These are phyloP conservation scores for Flaveria robusta DNA, from an alignment of 129 eudicot species.

Conservation along the genomic window DNA sequence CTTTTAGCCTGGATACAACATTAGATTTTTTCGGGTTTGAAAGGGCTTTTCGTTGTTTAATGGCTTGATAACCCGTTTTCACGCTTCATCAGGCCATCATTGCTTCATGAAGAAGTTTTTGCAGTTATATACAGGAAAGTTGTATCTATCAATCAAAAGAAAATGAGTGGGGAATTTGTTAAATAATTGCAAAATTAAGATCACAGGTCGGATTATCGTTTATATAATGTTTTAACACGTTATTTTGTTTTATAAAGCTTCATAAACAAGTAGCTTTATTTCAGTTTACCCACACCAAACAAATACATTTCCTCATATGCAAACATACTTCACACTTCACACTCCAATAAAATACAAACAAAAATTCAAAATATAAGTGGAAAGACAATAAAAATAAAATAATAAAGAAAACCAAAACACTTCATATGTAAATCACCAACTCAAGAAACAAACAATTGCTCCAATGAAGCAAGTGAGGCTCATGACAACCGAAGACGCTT, in stretches of 20 bases:
- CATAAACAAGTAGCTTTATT: not conserved
- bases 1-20: slow-evolving; percentile 38
- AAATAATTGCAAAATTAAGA: slow-evolving; percentile 5
- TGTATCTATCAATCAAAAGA: slow-evolving; percentile 18
- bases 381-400: not conserved
- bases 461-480: slow-evolving; percentile 43
- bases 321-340: slow-evolving; percentile 25
- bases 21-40: not conserved
- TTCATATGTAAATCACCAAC: slow-evolving; percentile 24
- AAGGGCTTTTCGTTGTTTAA: slow-evolving; percentile 1
- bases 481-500: slow-evolving; percentile 40
- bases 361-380: not conserved
- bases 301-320: slow-evolving; percentile 19
- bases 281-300: slow-evolving; percentile 18
- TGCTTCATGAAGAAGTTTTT: slow-evolving; percentile 19
- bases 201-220: not conserved
- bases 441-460: slow-evolving; percentile 46
- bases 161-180: not conserved
- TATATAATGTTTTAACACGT: not conserved
- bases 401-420: not conserved
- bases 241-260: not conserved
- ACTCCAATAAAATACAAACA: slow-evolving; percentile 25
- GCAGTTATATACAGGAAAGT: slow-evolving; percentile 14
- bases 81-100: not conserved
- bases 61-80: not conserved